Percentiles rank a stretch among this genome's conserved stretches.
phyloP scores from a whole-genome alignment of 208 protist species.

The Vickermania ingenoplastis region DNA sequence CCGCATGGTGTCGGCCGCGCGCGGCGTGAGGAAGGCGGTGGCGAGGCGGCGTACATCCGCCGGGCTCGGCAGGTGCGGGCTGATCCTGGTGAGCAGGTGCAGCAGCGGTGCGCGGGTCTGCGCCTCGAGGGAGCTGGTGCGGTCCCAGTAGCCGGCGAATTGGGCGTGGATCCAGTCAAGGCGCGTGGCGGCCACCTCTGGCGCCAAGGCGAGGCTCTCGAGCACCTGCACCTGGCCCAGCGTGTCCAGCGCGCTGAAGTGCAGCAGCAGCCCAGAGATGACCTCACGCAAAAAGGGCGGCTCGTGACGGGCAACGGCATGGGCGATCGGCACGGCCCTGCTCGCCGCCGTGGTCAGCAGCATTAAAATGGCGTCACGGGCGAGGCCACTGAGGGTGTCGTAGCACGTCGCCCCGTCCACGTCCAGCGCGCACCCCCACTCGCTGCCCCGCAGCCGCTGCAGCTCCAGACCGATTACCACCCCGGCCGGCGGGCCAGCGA shows the following conservation, averaged over 20 bases:
- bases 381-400: not conserved
- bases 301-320: not conserved
- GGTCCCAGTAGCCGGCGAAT: conserved; percentile 12
- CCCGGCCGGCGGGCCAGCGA: conserved; percentile 27
- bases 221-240: not conserved
- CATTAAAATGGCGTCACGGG: not conserved
- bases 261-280: not conserved
- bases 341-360: not conserved
- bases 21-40: not conserved
- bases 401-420: not conserved
- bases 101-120: conserved; percentile 1
- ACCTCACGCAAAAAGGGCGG: not conserved
- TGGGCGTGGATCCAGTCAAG: conserved; percentile 13
- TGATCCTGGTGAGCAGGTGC: not conserved
- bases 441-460: conserved; percentile 7
- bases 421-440: not conserved
- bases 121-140: conserved; percentile 1
- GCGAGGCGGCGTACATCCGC: not conserved
- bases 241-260: not conserved
- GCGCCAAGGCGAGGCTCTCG: conserved; percentile 1
- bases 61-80: not conserved
- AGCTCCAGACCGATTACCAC: conserved; percentile 57
- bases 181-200: not conserved
- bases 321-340: not conserved
- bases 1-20: not conserved